Conservation (phyloP, 768 basidiomycete genomes). For the Psilocybe sp. region DNA sequence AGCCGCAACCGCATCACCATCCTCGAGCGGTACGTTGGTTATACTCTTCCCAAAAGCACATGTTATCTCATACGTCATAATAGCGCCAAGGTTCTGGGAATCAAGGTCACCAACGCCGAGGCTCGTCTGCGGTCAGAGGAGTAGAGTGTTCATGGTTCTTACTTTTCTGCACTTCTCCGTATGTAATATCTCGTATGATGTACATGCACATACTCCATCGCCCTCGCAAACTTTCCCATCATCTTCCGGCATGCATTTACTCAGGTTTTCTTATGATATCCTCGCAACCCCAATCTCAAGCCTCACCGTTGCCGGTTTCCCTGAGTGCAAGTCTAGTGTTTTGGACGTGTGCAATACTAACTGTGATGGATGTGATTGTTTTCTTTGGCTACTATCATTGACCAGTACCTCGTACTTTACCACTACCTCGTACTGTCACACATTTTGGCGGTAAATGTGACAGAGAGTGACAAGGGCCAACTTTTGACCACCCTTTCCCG, state of each 20-base stretch:
- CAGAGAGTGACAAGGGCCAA: too few species aligned
- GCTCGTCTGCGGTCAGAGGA: conserved; percentile 96
- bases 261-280: conserved; percentile 2
- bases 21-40: conserved; percentile 67
- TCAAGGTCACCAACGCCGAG: conserved; percentile 93
- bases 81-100: conserved; percentile 80
- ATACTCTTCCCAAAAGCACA: neutral
- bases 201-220: conserved; percentile 47
- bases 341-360: too few species aligned
- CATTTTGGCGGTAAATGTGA: too few species aligned
- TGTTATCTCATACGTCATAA: conserved; percentile 8
- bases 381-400: too few species aligned
- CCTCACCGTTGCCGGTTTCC: neutral
- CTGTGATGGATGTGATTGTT: too few species aligned
- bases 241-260: conserved; percentile 4
- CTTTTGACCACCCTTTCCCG: too few species aligned
- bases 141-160: conserved; percentile 44
- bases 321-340: too few species aligned
- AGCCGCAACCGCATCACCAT: conserved; percentile 92
- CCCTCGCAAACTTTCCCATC: conserved; percentile 10
- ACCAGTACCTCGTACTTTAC: too few species aligned
- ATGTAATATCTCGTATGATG: conserved; percentile 57
- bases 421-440: too few species aligned
- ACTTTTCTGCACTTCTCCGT: conserved; percentile 32
- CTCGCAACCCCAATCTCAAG: neutral